phyloP scores from a whole-genome alignment of 768 basidiomycete genomes.

The Mycena metata region DNA sequence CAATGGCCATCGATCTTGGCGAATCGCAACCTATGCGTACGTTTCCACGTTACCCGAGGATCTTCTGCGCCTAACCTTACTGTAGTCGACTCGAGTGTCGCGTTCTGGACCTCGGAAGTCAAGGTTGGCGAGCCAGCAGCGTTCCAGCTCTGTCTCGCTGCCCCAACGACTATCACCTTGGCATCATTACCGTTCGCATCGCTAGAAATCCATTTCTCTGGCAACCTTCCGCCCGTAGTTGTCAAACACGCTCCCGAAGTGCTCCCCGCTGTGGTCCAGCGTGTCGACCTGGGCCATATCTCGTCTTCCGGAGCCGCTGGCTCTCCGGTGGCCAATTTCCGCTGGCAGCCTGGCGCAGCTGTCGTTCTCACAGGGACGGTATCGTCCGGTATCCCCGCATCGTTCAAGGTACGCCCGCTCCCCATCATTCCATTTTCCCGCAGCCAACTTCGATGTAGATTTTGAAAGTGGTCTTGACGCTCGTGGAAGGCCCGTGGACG shows the following conservation, averaged over 20 bases:
- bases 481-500: slow-evolving; percentile 76
- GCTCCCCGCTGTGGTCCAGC: slow-evolving; percentile 47
- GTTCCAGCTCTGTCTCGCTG: slow-evolving; percentile 80
- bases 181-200: slow-evolving; percentile 72
- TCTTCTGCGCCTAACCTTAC: slow-evolving; percentile 15
- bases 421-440: slow-evolving; percentile 4
- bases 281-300: slow-evolving; percentile 64
- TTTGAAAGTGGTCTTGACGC: slow-evolving; percentile 61
- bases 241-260: slow-evolving; percentile 58
- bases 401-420: slow-evolving; percentile 64
- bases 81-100: slow-evolving; percentile 72
- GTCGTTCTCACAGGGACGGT: slow-evolving; percentile 75
- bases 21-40: slow-evolving; percentile 76
- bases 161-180: slow-evolving; percentile 63
- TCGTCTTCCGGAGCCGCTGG: slow-evolving; percentile 34
- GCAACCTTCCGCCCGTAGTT: slow-evolving; percentile 58
- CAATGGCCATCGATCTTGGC: slow-evolving; percentile 72
- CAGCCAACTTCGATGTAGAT: slow-evolving; percentile 52
- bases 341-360: slow-evolving; percentile 68
- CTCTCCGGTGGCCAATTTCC: slow-evolving; percentile 56
- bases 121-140: slow-evolving; percentile 72
- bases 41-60: slow-evolving; percentile 41
- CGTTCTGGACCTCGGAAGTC: slow-evolving; percentile 80
- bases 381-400: slow-evolving; percentile 61
- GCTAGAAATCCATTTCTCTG: slow-evolving; percentile 72